Base-by-base conservation (phyloP, 1,284 basidiomycete genomes). In the Marasmius fiardii region DNA sequence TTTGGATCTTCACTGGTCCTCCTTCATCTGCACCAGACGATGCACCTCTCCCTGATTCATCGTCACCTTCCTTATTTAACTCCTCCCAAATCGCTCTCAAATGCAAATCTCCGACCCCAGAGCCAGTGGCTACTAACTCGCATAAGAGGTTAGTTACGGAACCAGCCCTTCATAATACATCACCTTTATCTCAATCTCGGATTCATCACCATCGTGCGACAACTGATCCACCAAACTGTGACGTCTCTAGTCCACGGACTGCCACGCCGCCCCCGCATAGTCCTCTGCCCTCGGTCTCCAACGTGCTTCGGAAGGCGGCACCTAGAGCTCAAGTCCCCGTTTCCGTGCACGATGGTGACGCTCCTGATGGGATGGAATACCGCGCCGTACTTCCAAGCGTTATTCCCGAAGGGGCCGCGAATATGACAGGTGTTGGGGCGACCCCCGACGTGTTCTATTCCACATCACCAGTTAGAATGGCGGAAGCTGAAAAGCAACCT, bases 1-100 rank as follows among this genome's bases (percentile, higher is more conserved):
- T 92, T 1, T 92, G 89, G 89, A 74, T 92, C 50, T 92, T 91
- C 65, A 81, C 81, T 1, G 85, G 85, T 41, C 79, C 79, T 39
- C 69, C 73, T 16, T 64, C 74, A 37, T 61, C 69, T 20, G 61
- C 61, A 44, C 60, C 57, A 14, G 69, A 71, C 11, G 68, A 67
- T 26, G 54, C 68, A 12, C 66, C 74, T 11, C 61, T 69, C 41
- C 64, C 67, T 31, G 76, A 78, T 24, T 74, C 75, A 20, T 65
- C 69, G 18, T 58, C 70, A 21, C 54, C 70, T 58, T 62, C 73
- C 57, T 57, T 64, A 43, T 56, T 61, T 58, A 58, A 71, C 65
- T 58, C 61, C 61, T 59, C 60, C n/a, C 68, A 69, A 58, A 59
- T 65, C 23, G 65, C 68, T 43, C 49, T 64, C 44, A 65, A 58